These are phyloP conservation scores for Arxiozyma heterogenica DNA, from an alignment of 1,139 yeast species.

Conservation along the genomic window DNA sequence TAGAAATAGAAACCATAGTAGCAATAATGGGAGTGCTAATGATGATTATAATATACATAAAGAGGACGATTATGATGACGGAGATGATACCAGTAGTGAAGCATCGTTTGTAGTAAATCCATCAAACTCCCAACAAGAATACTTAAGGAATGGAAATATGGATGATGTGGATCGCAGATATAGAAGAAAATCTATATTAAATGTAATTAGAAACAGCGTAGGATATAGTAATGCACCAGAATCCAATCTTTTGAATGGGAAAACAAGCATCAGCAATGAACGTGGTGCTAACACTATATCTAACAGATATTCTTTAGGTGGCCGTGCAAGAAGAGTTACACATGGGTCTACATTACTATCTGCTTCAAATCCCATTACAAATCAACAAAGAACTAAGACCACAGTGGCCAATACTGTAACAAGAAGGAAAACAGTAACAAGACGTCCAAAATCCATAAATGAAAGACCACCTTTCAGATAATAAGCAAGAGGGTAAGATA, in stretches of 20 bases:
- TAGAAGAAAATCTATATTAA: slow-evolving; percentile 28
- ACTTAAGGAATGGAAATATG: not conserved
- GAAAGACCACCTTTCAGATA: slow-evolving; percentile 26
- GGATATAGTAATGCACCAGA: slow-evolving; percentile 10
- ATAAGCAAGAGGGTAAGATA: not conserved
- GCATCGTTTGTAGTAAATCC: slow-evolving; percentile 31
- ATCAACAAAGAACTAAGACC: not conserved
- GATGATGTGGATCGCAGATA: slow-evolving; percentile 5
- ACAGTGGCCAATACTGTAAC: not conserved
- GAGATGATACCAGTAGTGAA: slow-evolving; percentile 29
- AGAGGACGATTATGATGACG: slow-evolving; percentile 9
- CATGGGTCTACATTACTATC: slow-evolving; percentile 2
- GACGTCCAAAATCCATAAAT: slow-evolving; percentile 4
- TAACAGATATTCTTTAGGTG: slow-evolving; percentile 1
- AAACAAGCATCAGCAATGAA: not conserved
- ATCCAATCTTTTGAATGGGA: not conserved
- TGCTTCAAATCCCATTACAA: not conserved
- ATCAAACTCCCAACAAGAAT: slow-evolving; percentile 3
- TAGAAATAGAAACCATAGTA: not conserved
- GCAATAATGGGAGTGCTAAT: not conserved
- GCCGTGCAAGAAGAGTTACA: slow-evolving; percentile 4
- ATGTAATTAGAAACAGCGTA: slow-evolving; percentile 26
- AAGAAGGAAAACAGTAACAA: slow-evolving; percentile 1
- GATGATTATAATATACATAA: not conserved
- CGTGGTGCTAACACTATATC: not conserved